phyloP scores from a whole-genome alignment of 306 rosid species.

The Medicago arabica region DNA sequence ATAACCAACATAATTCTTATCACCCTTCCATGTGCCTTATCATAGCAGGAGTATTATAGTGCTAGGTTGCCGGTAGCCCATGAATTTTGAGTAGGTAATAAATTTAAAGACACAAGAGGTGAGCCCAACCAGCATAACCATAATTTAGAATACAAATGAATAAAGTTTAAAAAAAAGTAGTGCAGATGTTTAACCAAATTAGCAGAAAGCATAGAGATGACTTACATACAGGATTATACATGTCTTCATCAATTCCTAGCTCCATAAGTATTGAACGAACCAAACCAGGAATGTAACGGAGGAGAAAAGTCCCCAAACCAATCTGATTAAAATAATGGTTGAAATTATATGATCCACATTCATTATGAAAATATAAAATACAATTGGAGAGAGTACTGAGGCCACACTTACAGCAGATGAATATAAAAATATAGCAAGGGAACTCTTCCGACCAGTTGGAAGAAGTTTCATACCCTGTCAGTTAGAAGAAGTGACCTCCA shows the following conservation, averaged over 20 bases:
- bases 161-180: slow-evolving; percentile 7
- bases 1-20: not conserved
- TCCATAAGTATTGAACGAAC: slow-evolving; percentile 64
- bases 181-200: slow-evolving; percentile 39
- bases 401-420: slow-evolving; percentile 71
- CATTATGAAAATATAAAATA: slow-evolving; percentile 29
- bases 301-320: slow-evolving; percentile 82
- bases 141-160: slow-evolving; percentile 25
- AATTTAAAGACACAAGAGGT: slow-evolving; percentile 18
- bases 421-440: slow-evolving; percentile 75
- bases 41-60: not conserved
- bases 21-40: not conserved
- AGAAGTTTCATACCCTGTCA: slow-evolving; percentile 95
- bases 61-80: not conserved
- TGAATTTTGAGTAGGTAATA: slow-evolving; percentile 10
- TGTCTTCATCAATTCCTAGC: slow-evolving; percentile 83
- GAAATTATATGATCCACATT: slow-evolving; percentile 34
- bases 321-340: slow-evolving; percentile 57
- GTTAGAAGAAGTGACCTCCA: slow-evolving; percentile 43
- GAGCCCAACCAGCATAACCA: slow-evolving; percentile 32
- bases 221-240: slow-evolving; percentile 98
- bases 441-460: slow-evolving; percentile 90
- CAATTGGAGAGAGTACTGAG: slow-evolving; percentile 35
- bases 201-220: slow-evolving; percentile 50
- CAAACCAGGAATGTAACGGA: slow-evolving; percentile 73